A percentile compares a stretch with the other conserved stretches of the same genome.
These are phyloP conservation scores for Talaromyces amestolkiae DNA, from an alignment of 2,329 filamentous ascomycete genomes.

Conservation along the genomic window DNA sequence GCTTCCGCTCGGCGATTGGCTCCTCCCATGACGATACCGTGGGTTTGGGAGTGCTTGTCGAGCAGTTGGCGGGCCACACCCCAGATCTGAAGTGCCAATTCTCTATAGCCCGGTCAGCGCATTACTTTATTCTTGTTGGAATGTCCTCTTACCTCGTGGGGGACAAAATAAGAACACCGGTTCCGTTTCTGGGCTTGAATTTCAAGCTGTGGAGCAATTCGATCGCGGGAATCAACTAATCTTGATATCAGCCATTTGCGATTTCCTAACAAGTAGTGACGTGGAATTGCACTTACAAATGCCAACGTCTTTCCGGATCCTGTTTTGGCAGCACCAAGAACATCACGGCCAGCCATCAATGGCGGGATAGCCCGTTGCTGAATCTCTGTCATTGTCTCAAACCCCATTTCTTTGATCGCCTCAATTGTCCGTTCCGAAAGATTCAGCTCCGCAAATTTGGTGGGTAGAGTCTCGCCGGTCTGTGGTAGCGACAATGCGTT, in stretches of 20 bases:
- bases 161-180: conserved; percentile 87
- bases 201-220: conserved; percentile 71
- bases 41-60: conserved; percentile 89
- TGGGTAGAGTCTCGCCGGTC: conserved; percentile 57
- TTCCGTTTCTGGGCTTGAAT: conserved; percentile 59
- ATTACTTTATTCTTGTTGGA: background rate
- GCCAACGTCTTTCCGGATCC: conserved; percentile 90
- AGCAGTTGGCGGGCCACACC: conserved; percentile 91
- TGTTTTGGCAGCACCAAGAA: conserved; percentile 93
- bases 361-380: conserved; percentile 93
- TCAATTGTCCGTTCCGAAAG: conserved; percentile 85
- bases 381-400: conserved; percentile 94
- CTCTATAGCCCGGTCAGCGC: conserved; percentile 49
- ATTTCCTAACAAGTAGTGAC: background rate
- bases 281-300: conserved; percentile 47
- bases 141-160: conserved; percentile 57
- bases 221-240: conserved; percentile 69
- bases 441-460: conserved; percentile 73
- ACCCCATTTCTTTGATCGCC: conserved; percentile 87
- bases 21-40: conserved; percentile 93
- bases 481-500: conserved; percentile 57
- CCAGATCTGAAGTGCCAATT: conserved; percentile 93
- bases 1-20: conserved; percentile 88
- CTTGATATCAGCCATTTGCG: background rate
- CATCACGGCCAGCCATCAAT: conserved; percentile 81